Base-by-base conservation (phyloP, 2,329 filamentous ascomycete species). In the Ceratocystiopsis minuta region DNA sequence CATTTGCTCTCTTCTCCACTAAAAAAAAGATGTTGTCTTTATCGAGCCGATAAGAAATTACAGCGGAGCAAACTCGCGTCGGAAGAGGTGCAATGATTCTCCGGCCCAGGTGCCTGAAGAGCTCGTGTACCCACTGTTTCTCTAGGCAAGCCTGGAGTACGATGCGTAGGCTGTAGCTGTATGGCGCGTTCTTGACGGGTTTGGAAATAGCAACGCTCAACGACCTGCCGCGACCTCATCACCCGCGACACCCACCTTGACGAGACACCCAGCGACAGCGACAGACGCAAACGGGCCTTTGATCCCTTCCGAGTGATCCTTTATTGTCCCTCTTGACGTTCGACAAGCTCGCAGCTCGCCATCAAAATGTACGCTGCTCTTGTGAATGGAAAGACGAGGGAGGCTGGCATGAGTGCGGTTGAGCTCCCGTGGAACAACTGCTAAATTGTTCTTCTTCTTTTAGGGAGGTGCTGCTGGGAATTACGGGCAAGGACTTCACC, bases 401-500 rank as follows among this genome's bases (percentile, higher is more conserved):
- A 28, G 24, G 24, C 24, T 28, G 24, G 24, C 24, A 28, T 28
- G 24, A 10, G 11, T 28, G 24, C 24, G 24, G 24, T 9, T 28
- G 24, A 2, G 24, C 11, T 28, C 5, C 24, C 6, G 33, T 13
- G 33, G 15, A 34, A 15, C 33, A 34, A 34, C 33, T 34, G 33
- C 33, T 15, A 16, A 34, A 2, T 13, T n/a, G n/a, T 10, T 17
- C 16, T 13, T n/a, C 6, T 10, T 17, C 16, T 38, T 39, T 24
- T 46, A 96, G 87, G 90, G 90, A 98, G 77, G 84, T 96, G 60
- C 74, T 98, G 59, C 75, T 98, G 54, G 90, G 90, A 57, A 94
- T 98, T 62, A 95, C 88, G 46, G 92, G 90, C 68, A 94, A 94
- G 71, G 92, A 98, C 75, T 98, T 95, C 63, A 92, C 87, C 67